These are phyloP conservation scores for Colletotrichum sublineola DNA, from an alignment of 2,329 filamentous ascomycete species.

Conservation along the genomic window DNA sequence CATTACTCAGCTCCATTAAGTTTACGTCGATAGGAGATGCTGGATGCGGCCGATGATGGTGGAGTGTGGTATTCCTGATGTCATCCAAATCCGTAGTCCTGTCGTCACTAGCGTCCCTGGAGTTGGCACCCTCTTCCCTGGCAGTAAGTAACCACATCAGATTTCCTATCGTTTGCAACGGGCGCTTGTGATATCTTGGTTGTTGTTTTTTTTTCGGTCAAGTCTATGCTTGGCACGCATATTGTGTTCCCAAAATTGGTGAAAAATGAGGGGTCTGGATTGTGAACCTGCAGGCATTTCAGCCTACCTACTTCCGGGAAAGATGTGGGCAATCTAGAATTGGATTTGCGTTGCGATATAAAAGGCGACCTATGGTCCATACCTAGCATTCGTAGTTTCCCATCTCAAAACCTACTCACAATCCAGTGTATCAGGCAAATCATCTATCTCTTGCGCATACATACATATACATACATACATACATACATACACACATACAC, in stretches of 20 bases:
- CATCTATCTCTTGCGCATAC: not conserved
- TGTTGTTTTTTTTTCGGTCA: not conserved
- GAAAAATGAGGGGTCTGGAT: conserved; percentile 1
- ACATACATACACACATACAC: too few species aligned
- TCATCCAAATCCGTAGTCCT: conserved; percentile 9
- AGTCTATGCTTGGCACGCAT: too few species aligned
- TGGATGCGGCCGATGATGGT: not conserved
- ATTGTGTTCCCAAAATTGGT: not conserved
- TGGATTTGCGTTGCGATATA: not conserved
- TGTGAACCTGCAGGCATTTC: not conserved
- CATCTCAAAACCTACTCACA: not conserved
- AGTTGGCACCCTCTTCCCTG: not conserved
- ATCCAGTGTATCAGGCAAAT: not conserved
- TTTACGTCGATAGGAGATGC: not conserved
- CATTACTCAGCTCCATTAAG: not conserved
- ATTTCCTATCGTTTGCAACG: not conserved
- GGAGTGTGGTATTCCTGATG: conserved; percentile 19
- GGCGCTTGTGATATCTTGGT: not conserved
- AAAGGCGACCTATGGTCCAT: not conserved
- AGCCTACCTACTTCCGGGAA: not conserved
- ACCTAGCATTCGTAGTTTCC: not conserved
- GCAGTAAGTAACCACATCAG: not conserved
- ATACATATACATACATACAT: too few species aligned
- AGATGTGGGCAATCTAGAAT: not conserved
- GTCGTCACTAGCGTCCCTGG: not conserved